These are phyloP conservation scores for Bacidia rubella DNA, from an alignment of 495 filamentous ascomycete species.

Conservation along the genomic window DNA sequence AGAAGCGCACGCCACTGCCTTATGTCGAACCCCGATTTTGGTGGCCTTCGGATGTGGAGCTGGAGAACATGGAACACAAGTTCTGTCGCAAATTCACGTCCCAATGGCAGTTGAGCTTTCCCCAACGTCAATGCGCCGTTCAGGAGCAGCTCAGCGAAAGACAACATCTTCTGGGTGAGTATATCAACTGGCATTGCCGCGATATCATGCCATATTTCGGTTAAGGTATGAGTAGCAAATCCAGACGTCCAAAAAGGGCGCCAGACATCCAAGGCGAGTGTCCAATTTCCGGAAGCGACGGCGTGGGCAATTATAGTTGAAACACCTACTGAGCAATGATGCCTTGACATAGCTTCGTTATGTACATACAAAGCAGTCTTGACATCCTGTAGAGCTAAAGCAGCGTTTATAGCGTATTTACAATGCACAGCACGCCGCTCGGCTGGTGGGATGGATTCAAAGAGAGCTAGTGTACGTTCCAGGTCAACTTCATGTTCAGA, in stretches of 20 bases:
- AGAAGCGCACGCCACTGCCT: not conserved
- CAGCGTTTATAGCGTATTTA: conserved; percentile 20
- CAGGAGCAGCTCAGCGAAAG: conserved; percentile 8
- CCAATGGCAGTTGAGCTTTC: conserved; percentile 3
- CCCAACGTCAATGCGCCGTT: not conserved
- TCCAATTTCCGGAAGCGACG: conserved; percentile 28
- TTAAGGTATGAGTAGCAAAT: conserved; percentile 3
- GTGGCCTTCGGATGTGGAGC: not conserved
- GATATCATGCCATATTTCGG: conserved; percentile 13
- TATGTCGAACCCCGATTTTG: not conserved
- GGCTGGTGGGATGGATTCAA: conserved; percentile 25
- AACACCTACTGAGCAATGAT: conserved; percentile 19
- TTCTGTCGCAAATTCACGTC: conserved; percentile 14
- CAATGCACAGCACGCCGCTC: conserved; percentile 28
- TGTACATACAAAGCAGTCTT: conserved; percentile 25
- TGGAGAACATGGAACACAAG: not conserved
- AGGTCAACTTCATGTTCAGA: conserved; percentile 25
- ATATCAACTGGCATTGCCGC: conserved; percentile 8
- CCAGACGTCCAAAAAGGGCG: conserved; percentile 5
- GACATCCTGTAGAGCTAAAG: conserved; percentile 20
- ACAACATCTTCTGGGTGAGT: conserved; percentile 6
- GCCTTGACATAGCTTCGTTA: conserved; percentile 13
- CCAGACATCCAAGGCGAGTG: conserved; percentile 13
- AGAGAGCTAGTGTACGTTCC: conserved; percentile 28
- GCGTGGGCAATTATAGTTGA: conserved; percentile 23